Evolutionary conservation across 2,329 filamentous ascomycete species (phyloP).

Genomic region (Microcyclospora pomicola): DNA sequence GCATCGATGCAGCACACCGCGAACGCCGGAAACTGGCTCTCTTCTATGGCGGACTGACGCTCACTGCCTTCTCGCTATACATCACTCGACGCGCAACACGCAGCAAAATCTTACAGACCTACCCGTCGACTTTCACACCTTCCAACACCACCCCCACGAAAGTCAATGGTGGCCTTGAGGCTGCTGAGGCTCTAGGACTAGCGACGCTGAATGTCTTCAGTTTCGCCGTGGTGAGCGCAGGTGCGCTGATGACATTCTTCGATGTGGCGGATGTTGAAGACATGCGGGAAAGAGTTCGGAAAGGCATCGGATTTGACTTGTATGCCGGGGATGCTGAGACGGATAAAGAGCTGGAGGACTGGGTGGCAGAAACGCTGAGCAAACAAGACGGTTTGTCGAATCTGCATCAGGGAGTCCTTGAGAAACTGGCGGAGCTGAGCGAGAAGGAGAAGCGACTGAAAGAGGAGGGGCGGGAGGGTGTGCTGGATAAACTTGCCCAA

Average conservation of each 20-base stretch:
- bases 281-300: conserved; percentile 46
- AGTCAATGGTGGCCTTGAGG: conserved; percentile 50
- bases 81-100: conserved; percentile 49
- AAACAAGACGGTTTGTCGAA: conserved; percentile 30
- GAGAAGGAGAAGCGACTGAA: conserved; percentile 11
- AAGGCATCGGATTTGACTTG: conserved; percentile 44
- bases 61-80: conserved; percentile 57
- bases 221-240: conserved; percentile 59
- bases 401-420: conserved; percentile 15
- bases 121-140: conserved; percentile 59
- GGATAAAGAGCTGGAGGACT: conserved; percentile 41
- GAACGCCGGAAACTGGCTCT: conserved; percentile 30
- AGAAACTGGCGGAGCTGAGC: conserved; percentile 18
- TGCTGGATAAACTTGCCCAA: not conserved
- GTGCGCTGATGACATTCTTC: conserved; percentile 61
- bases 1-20: conserved; percentile 16
- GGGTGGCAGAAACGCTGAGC: conserved; percentile 35
- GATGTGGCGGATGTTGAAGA: conserved; percentile 47
- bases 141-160: conserved; percentile 34
- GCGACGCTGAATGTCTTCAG: conserved; percentile 76
- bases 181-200: conserved; percentile 67
- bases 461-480: conserved; percentile 3
- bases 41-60: conserved; percentile 60
- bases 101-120: conserved; percentile 46
- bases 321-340: conserved; percentile 39